These are phyloP conservation scores for Populus hybrid DNA, from an alignment of 441 rosid genomes.

Conservation along the genomic window DNA sequence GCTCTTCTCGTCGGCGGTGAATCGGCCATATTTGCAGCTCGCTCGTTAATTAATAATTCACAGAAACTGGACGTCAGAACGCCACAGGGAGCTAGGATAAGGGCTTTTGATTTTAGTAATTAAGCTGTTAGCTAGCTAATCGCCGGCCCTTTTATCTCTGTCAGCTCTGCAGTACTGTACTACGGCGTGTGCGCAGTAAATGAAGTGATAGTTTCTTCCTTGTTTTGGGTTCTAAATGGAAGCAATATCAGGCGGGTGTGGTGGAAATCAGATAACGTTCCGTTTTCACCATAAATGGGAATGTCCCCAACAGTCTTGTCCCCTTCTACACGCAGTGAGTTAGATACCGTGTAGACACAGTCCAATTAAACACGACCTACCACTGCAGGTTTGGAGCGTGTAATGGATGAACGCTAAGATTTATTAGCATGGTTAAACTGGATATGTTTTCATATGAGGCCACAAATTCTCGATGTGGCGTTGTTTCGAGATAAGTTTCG, in stretches of 20 bases:
- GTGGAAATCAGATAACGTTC: too few relatives aligned
- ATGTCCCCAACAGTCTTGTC: not conserved
- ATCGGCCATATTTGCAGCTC: not conserved
- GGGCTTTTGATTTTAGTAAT: not conserved
- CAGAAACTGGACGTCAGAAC: not conserved
- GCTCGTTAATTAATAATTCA: not conserved
- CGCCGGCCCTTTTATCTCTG: not conserved
- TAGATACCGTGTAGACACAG: not conserved
- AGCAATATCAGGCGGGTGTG: too few relatives aligned
- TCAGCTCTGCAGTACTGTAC: not conserved
- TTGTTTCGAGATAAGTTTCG: constrained; percentile 28
- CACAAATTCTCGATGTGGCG: constrained; percentile 12
- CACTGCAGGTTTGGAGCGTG: not conserved
- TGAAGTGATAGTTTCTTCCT: not conserved
- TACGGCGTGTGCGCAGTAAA: not conserved
- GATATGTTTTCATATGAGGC: constrained; percentile 26
- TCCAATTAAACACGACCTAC: not conserved
- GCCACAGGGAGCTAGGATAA: not conserved
- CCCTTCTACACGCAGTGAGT: not conserved
- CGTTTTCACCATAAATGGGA: too few relatives aligned
- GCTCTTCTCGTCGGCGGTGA: not conserved
- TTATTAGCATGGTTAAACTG: not conserved
- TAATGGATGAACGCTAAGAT: not conserved
- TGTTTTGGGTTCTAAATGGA: not conserved
- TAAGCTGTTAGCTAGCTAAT: too few relatives aligned